Conservation (phyloP, 805 yeast species). For the Metschnikowia sp. region DNA sequence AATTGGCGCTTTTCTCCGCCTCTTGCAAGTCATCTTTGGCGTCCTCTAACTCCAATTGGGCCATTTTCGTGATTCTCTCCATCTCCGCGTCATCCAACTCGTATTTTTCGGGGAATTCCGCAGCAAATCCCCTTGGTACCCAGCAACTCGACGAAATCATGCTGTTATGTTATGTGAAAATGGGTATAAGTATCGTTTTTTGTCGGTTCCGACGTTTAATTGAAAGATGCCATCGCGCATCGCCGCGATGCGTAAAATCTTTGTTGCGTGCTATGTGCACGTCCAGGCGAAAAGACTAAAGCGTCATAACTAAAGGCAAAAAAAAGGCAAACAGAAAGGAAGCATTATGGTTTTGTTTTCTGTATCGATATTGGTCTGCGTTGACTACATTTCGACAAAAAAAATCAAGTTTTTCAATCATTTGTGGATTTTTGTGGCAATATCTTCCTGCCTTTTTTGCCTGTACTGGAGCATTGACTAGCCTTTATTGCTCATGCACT, state of each 20-base stretch:
- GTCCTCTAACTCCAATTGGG: slow-evolving; percentile 75
- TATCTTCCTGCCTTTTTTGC: too few relatives aligned
- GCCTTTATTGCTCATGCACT: too few relatives aligned
- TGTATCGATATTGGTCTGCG: too few relatives aligned
- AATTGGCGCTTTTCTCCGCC: slow-evolving; percentile 28
- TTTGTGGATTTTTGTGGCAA: too few relatives aligned
- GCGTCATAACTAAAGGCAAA: too few relatives aligned
- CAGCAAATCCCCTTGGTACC: slow-evolving; percentile 95
- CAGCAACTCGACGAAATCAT: slow-evolving; percentile 93
- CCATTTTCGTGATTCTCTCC: slow-evolving; percentile 83
- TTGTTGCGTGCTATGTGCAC: slow-evolving; percentile 7
- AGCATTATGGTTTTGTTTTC: too few relatives aligned
- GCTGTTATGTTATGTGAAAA: background rate
- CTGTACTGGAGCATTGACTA: too few relatives aligned
- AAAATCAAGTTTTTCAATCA: too few relatives aligned
- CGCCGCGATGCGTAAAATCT: slow-evolving; percentile 7
- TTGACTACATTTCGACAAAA: too few relatives aligned
- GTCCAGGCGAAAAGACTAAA: background rate
- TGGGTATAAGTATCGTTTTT: background rate
- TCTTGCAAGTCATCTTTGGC: slow-evolving; percentile 63
- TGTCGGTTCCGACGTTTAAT: background rate
- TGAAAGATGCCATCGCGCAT: slow-evolving; percentile 4
- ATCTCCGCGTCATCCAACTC: slow-evolving; percentile 89
- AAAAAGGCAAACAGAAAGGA: too few relatives aligned
- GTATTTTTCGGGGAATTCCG: slow-evolving; percentile 87